phyloP scores from a whole-genome alignment of 345 rosid genomes.

The Heritiera littoralis region DNA sequence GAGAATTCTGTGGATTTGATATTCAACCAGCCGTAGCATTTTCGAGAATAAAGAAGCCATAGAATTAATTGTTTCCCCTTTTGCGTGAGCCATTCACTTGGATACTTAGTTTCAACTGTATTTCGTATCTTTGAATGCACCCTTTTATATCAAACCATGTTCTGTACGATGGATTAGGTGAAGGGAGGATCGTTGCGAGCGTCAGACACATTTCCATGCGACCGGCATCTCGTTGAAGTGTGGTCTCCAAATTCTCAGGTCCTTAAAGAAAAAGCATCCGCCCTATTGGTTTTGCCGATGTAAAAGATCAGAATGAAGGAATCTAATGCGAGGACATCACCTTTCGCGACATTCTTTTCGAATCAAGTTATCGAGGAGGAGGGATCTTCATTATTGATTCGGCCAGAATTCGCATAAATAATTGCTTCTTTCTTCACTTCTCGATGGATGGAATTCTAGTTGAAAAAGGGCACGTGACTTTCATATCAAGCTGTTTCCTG shows the following conservation, averaged over 20 bases:
- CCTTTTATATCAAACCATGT: neutral
- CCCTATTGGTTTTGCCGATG: conserved; percentile 1
- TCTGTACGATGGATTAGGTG: conserved; percentile 35
- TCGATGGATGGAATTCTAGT: conserved; percentile 62
- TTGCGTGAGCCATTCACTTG: neutral
- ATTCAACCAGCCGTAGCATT: too few relatives aligned
- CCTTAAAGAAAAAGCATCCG: neutral
- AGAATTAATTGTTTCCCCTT: neutral
- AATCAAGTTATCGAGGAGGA: conserved; percentile 63
- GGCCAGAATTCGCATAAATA: conserved; percentile 48
- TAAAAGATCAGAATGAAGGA: conserved; percentile 24
- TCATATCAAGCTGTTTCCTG: conserved; percentile 52
- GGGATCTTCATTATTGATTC: conserved; percentile 56
- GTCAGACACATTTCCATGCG: conserved; percentile 53
- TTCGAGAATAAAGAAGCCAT: too few relatives aligned
- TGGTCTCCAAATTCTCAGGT: conserved; percentile 42
- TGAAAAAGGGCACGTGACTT: conserved; percentile 66
- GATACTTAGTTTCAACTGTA: neutral
- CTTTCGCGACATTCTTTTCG: conserved; percentile 61
- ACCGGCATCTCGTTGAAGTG: conserved; percentile 57
- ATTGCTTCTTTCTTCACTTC: conserved; percentile 71
- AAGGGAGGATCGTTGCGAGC: conserved; percentile 73
- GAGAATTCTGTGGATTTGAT: too few relatives aligned
- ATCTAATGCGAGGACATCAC: conserved; percentile 61
- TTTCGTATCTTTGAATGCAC: neutral